Evolutionary conservation across 2,329 filamentous ascomycete genomes (phyloP).

Genomic region (Aspergillus latus): DNA sequence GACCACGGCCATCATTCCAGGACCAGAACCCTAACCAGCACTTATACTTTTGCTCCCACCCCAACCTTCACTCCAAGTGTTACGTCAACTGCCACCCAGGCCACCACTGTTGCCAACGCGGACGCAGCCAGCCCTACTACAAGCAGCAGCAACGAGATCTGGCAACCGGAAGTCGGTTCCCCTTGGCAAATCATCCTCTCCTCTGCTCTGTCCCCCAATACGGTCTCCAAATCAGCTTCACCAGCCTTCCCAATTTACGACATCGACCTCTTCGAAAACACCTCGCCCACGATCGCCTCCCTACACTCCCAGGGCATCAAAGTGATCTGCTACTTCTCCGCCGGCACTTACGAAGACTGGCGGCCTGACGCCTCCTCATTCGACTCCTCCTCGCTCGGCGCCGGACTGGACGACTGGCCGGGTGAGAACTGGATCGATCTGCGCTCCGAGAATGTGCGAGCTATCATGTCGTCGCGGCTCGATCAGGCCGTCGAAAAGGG

Average conservation of each 20-base stretch:
- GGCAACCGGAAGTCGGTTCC: constrained; percentile 54
- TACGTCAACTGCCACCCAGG: not conserved
- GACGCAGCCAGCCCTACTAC: not conserved
- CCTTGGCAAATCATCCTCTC: constrained; percentile 64
- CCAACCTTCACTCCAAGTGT: not conserved
- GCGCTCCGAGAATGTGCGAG: constrained; percentile 56
- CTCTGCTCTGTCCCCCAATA: constrained; percentile 26
- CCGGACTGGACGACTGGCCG: constrained; percentile 61
- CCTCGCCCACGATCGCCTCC: constrained; percentile 26
- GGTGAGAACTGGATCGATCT: constrained; percentile 68
- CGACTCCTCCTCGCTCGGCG: constrained; percentile 56
- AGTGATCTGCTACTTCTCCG: constrained; percentile 75
- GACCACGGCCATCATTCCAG: not conserved
- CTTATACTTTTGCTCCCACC: not conserved
- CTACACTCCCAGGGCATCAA: constrained; percentile 47
- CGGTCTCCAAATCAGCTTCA: constrained; percentile 5
- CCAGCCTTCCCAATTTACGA: constrained; percentile 34
- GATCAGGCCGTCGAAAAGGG: constrained; percentile 60
- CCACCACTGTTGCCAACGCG: not conserved
- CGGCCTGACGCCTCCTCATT: constrained; percentile 61
- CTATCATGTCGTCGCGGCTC: constrained; percentile 65
- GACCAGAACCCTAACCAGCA: not conserved
- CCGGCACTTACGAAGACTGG: constrained; percentile 66
- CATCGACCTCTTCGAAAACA: constrained; percentile 59
- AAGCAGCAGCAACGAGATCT: constrained; percentile 35